phyloP scores from a whole-genome alignment of 208 protist genomes.

The Leishmania major region DNA sequence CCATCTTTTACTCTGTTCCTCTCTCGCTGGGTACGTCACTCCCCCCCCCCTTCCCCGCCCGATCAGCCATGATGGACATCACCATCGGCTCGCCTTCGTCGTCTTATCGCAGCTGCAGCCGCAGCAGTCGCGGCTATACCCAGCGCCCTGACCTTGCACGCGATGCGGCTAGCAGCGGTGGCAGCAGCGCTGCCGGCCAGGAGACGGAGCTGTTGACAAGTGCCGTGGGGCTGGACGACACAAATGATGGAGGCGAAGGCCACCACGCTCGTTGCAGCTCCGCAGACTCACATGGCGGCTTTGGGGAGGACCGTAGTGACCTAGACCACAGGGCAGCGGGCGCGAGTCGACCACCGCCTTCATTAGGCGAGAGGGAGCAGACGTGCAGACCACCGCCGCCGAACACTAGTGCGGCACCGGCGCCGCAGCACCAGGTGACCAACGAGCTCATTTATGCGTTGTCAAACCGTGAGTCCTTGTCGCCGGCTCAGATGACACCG shows the following conservation, averaged over 20 bases:
- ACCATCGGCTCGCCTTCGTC: constrained; percentile 26
- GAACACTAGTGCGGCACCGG: no score
- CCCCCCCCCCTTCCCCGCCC: neutral
- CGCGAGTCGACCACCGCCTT: neutral
- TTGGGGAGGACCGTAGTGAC: neutral
- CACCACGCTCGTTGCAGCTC: neutral
- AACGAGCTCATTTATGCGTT: constrained; percentile 2
- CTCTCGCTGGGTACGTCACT: neutral
- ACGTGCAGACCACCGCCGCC: neutral
- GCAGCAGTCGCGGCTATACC: neutral
- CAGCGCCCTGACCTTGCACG: neutral
- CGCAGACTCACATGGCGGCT: neutral
- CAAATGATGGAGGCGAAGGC: neutral
- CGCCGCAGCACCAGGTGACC: neutral
- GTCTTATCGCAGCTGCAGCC: constrained; percentile 20
- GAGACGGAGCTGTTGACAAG: no score
- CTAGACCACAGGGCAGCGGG: neutral
- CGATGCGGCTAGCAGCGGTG: neutral
- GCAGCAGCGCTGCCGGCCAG: neutral
- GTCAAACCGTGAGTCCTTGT: constrained; percentile 11
- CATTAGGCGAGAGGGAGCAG: neutral
- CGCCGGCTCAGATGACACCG: constrained; percentile 3
- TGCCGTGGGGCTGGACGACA: neutral
- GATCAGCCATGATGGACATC: constrained; percentile 16
- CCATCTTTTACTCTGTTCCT: neutral